phyloP scores from a whole-genome alignment of 345 rosid genomes.

The Euphorbia tirucalli region DNA sequence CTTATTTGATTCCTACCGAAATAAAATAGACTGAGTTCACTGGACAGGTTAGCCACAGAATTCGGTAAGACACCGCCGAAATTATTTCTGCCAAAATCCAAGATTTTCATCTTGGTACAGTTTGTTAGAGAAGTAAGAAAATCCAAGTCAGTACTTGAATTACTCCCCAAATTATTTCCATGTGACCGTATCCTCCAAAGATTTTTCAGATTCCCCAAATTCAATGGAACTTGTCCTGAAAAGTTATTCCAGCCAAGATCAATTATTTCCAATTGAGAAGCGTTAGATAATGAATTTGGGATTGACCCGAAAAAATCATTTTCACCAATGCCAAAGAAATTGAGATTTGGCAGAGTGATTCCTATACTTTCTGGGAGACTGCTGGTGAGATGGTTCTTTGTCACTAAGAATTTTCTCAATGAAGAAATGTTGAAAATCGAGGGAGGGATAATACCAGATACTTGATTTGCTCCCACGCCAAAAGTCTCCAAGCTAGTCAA shows the following conservation, averaged over 20 bases:
- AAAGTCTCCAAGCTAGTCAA: not conserved
- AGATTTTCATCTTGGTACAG: conserved; percentile 8
- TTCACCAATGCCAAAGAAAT: not conserved
- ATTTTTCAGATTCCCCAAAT: not conserved
- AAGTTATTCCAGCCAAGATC: conserved; percentile 8
- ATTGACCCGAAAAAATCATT: conserved; percentile 31
- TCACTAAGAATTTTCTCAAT: not conserved
- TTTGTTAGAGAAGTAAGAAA: conserved; percentile 26
- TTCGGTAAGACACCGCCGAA: conserved; percentile 24
- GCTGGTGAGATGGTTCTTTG: conserved; percentile 10
- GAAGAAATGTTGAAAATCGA: conserved; percentile 27
- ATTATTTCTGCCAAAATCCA: conserved; percentile 6
- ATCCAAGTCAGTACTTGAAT: conserved; percentile 12
- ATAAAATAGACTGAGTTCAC: conserved; percentile 3
- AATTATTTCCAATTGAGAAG: conserved; percentile 3
- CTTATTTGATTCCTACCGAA: conserved; percentile 10
- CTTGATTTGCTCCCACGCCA: not conserved
- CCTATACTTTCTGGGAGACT: conserved; percentile 18
- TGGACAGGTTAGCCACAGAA: conserved; percentile 26
- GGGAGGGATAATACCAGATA: conserved; percentile 25
- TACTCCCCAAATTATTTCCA: conserved; percentile 18
- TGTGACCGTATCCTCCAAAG: conserved; percentile 16
- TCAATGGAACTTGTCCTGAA: conserved; percentile 2
- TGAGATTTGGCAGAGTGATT: conserved; percentile 10
- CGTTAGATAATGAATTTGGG: conserved; percentile 8